Conservation (phyloP, 306 rosid species). For the Corylus avellana region DNA sequence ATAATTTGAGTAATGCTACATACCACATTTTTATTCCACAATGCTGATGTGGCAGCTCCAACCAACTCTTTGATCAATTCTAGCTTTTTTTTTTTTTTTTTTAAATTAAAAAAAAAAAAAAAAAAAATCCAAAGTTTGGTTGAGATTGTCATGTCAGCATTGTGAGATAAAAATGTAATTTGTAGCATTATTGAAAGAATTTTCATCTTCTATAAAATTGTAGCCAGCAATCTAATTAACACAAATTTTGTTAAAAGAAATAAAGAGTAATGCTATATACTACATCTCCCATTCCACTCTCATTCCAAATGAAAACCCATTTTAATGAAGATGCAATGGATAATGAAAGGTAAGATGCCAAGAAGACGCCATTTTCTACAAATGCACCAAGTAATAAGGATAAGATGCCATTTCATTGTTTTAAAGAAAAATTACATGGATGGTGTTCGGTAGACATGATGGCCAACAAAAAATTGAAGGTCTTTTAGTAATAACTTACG, state of each 20-base stretch:
- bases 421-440: not conserved
- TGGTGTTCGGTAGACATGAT: not conserved
- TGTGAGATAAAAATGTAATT: too few relatives aligned
- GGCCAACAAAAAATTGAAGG: slow-evolving; percentile 1
- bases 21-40: too few relatives aligned
- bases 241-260: not conserved
- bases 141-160: too few relatives aligned
- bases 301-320: not conserved
- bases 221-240: not conserved
- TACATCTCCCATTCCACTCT: too few relatives aligned
- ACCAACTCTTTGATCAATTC: too few relatives aligned
- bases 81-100: too few relatives aligned
- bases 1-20: too few relatives aligned
- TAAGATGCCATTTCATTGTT: not conserved
- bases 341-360: not conserved
- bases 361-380: not conserved
- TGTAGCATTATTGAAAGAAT: not conserved
- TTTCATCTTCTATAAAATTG: not conserved
- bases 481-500: slow-evolving; percentile 12
- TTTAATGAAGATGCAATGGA: not conserved
- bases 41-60: too few relatives aligned
- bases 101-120: too few relatives aligned
- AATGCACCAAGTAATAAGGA: not conserved
- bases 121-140: too few relatives aligned
- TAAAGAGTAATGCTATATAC: too few relatives aligned